A percentile compares a stretch with the other conserved stretches of the same genome.
Evolutionary conservation across 2,329 filamentous ascomycete genomes (phyloP).

Genomic region (Cercospora sp.): DNA sequence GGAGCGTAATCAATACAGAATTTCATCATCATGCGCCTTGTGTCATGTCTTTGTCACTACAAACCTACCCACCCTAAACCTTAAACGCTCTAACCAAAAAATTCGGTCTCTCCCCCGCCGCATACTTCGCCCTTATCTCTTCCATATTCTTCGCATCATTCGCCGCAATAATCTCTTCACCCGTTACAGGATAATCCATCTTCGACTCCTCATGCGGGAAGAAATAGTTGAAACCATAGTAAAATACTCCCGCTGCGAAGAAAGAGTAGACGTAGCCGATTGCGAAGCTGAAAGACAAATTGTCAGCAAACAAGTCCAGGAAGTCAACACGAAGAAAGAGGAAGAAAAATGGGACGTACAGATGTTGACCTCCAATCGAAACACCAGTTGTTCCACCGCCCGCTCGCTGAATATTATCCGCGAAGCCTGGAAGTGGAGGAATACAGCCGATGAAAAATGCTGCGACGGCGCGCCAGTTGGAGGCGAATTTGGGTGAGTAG

Average conservation of each 20-base stretch:
- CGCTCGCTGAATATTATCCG: slow-evolving; percentile 42
- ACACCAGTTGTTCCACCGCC: slow-evolving; percentile 41
- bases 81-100: slow-evolving; percentile 27
- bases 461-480: slow-evolving; percentile 60
- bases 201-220: slow-evolving; percentile 73
- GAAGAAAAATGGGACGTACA: slow-evolving; percentile 31
- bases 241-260: slow-evolving; percentile 39
- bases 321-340: no score
- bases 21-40: not conserved
- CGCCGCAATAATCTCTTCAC: slow-evolving; percentile 56
- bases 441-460: slow-evolving; percentile 59
- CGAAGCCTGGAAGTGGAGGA: slow-evolving; percentile 58
- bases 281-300: slow-evolving; percentile 37
- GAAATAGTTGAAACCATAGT: slow-evolving; percentile 38
- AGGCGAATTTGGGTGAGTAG: slow-evolving; percentile 48
- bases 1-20: not conserved
- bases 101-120: slow-evolving; percentile 26
- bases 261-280: slow-evolving; percentile 44
- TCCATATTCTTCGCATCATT: slow-evolving; percentile 37
- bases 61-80: slow-evolving; percentile 22
- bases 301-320: not conserved
- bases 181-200: slow-evolving; percentile 72
- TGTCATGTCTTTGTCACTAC: not conserved
- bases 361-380: slow-evolving; percentile 49
- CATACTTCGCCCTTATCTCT: slow-evolving; percentile 25